Evolutionary conservation across 2,329 filamentous ascomycete genomes (phyloP).

Genomic region (Aureobasidium sp.): DNA sequence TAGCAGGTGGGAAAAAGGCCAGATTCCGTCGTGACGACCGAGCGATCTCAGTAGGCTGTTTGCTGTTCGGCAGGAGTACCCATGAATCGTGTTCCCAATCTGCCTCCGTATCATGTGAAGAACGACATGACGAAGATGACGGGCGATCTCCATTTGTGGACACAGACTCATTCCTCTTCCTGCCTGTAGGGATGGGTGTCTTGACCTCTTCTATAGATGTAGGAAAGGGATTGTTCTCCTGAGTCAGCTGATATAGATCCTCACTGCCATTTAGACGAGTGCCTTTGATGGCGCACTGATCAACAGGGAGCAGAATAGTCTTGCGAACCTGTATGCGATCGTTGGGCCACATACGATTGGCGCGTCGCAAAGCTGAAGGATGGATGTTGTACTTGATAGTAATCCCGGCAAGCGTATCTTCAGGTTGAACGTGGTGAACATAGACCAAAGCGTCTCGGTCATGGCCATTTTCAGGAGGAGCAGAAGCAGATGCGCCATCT

Average conservation of each 20-base stretch:
- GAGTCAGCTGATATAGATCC: conserved; percentile 25
- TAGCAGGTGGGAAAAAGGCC: conserved; percentile 84
- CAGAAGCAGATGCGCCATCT: conserved; percentile 44
- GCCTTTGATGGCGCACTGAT: conserved; percentile 79
- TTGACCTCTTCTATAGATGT: conserved; percentile 15
- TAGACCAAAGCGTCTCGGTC: conserved; percentile 77
- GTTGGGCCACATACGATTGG: conserved; percentile 91
- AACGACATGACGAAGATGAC: conserved; percentile 30
- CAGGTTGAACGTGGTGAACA: conserved; percentile 73
- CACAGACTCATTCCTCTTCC: conserved; percentile 29
- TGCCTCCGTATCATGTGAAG: conserved; percentile 48
- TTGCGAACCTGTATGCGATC: conserved; percentile 83
- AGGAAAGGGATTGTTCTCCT: conserved; percentile 10
- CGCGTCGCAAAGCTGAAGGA: conserved; percentile 72
- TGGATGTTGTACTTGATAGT: conserved; percentile 85
- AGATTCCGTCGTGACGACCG: conserved; percentile 72
- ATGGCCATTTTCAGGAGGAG: conserved; percentile 50
- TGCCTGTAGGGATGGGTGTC: conserved; percentile 17
- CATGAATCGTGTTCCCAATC: conserved; percentile 85
- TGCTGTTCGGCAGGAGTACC: conserved; percentile 69
- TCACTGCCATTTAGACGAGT: conserved; percentile 42
- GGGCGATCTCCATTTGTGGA: conserved; percentile 29
- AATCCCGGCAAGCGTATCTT: conserved; percentile 85
- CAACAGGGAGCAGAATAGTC: conserved; percentile 76
- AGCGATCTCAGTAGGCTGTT: conserved; percentile 72